Conservation (phyloP, 2,329 filamentous ascomycete species). For the Neoscytalidium dimidiatum region DNA sequence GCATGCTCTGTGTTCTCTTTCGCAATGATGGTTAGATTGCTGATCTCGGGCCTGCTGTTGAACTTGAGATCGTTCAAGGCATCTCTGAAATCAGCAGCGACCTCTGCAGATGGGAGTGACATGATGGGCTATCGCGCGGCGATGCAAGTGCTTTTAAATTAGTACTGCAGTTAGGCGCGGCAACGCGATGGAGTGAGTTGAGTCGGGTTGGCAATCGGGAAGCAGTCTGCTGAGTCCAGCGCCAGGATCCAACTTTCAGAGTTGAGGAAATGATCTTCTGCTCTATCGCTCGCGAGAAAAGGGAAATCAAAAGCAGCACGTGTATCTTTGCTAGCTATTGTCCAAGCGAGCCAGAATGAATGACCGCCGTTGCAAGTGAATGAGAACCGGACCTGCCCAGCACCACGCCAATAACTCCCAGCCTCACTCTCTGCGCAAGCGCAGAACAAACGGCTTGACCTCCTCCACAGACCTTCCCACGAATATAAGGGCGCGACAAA, state of each 20-base stretch:
- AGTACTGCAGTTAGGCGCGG: constrained; percentile 20
- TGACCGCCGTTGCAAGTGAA: constrained; percentile 26
- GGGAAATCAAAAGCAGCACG: constrained; percentile 41
- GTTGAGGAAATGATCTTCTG: constrained; percentile 18
- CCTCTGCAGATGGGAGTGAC: constrained; percentile 73
- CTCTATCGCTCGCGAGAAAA: constrained; percentile 42
- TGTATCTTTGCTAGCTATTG: constrained; percentile 54
- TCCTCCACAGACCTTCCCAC: constrained; percentile 13
- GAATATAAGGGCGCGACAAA: constrained; percentile 4
- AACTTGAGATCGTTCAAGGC: constrained; percentile 87
- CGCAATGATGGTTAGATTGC: constrained; percentile 94
- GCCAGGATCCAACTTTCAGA: constrained; percentile 18
- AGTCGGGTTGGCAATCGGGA: constrained; percentile 25
- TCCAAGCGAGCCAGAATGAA: constrained; percentile 30
- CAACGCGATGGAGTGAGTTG: constrained; percentile 23
- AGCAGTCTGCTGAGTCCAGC: constrained; percentile 13
- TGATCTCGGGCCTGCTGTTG: constrained; percentile 94
- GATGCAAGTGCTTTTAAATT: constrained; percentile 23
- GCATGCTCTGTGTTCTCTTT: constrained; percentile 97
- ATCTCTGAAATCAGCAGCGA: constrained; percentile 92
- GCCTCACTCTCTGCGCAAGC: constrained; percentile 2
- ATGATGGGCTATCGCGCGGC: constrained; percentile 52
- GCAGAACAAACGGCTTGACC: not conserved
- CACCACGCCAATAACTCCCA: constrained; percentile 15
- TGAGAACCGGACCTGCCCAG: constrained; percentile 17